Conservation (phyloP, 345 rosid species). For the Hevea brasiliensis region DNA sequence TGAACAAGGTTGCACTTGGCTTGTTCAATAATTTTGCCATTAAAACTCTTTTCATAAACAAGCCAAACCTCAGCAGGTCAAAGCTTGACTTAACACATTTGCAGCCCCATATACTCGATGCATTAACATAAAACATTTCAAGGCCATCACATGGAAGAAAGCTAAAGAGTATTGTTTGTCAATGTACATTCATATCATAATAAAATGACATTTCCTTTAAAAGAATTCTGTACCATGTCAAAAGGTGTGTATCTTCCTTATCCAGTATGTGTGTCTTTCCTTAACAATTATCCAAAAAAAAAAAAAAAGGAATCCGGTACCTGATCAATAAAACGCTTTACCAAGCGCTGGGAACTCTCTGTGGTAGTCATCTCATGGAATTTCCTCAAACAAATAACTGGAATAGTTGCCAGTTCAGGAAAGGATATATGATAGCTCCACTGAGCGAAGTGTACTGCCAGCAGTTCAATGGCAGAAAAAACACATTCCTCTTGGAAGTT, state of each 20-base stretch:
- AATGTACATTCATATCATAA: not conserved
- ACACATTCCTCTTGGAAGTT: conserved; percentile 76
- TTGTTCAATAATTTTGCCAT: too few relatives aligned
- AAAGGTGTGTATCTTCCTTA: too few relatives aligned
- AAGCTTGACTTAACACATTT: too few relatives aligned
- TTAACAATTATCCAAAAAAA: too few relatives aligned
- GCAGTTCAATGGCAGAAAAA: conserved; percentile 62
- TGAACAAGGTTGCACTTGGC: too few relatives aligned
- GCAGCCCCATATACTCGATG: not conserved
- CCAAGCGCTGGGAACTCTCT: conserved; percentile 58
- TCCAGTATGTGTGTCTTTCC: too few relatives aligned
- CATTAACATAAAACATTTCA: not conserved
- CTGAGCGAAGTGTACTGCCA: conserved; percentile 71
- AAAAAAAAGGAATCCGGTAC: too few relatives aligned
- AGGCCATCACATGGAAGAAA: not conserved
- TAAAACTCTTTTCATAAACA: too few relatives aligned
- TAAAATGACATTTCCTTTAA: not conserved
- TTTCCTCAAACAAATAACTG: conserved; percentile 64
- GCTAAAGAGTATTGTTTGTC: not conserved
- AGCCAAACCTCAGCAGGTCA: too few relatives aligned
- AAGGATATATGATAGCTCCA: conserved; percentile 92
- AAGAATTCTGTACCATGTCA: too few relatives aligned
- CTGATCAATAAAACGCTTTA: conserved; percentile 80
- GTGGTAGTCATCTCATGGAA: conserved; percentile 52
- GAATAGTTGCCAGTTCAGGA: conserved; percentile 84